Evolutionary conservation across 345 rosid species (phyloP), one percentile per base, ranked within the genome.

Genomic region (Eucalyptus marginata): DNA sequence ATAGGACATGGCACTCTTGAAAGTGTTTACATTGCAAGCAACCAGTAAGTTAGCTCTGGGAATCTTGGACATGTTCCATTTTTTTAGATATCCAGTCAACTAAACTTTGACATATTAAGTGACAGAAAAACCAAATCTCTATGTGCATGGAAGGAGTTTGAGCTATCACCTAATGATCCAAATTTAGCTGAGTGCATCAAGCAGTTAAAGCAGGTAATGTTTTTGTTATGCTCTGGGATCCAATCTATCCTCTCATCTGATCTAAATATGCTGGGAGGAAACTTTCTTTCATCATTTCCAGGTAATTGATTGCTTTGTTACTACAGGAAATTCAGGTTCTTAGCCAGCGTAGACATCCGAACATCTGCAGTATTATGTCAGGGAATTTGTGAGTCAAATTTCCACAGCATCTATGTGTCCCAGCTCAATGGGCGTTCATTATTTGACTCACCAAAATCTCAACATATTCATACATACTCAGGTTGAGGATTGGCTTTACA

Each of bases 1-100:
- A 43, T 43, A 6, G 44, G 44, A 43, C 0, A 2, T 43, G 44
- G 44, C 8, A 43, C 7, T 43, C 7, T 43, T 6, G 44, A 1
- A 43, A 43, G 7, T 43, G 44, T 43, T 43, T 43, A 43, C 44
- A 43, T 43, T 43, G 44, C 44, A 43, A 43, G 44, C 44, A 43
- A 95, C 94, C 94, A 96, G 96, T 96, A 86, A 86, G 13, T 36
- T 25, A 64, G 43, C 13, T 84, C 31, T 62, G 9, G 58, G 47
- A 86, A 44, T 6, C 49, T 76, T 71, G 1, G 22, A 54, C 13
- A 25, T 25, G 31, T 25, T 40, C 22, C 33, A 18, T 29, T 52
- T 56, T 51, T 80, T 79, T 51, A 40, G 4, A n/a, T 49, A 18
- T 22, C 80, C 50, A 49, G 36, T 71, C 25, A 2, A 81, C 44